Evolutionary conservation across 148 eudicot species (phyloP).

Genomic region (Fagopyrum esculentum): DNA sequence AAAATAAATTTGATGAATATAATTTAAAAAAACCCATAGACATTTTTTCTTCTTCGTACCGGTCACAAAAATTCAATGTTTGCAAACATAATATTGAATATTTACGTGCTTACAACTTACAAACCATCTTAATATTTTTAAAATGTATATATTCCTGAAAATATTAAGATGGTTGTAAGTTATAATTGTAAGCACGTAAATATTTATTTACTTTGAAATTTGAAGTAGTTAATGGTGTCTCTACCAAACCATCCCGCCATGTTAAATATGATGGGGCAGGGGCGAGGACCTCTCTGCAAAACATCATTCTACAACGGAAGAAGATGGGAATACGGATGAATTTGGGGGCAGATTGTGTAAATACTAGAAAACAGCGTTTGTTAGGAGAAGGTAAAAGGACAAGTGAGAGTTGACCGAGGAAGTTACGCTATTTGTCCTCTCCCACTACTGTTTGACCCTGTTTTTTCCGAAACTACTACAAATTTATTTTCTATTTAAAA

Average conservation of each 20-base stretch:
- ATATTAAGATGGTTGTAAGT: too few relatives aligned
- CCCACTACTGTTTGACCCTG: neutral
- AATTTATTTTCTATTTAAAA: neutral
- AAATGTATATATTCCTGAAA: too few relatives aligned
- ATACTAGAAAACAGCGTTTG: neutral
- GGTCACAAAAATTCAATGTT: too few relatives aligned
- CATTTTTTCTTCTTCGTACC: too few relatives aligned
- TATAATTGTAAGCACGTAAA: too few relatives aligned
- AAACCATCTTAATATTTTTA: too few relatives aligned
- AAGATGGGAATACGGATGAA: neutral
- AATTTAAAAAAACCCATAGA: too few relatives aligned
- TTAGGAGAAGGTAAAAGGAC: neutral
- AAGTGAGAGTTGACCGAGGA: conserved; percentile 6
- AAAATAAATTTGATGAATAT: too few relatives aligned
- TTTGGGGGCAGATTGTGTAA: neutral
- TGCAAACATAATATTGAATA: too few relatives aligned
- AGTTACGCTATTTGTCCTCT: neutral
- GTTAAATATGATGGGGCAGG: neutral
- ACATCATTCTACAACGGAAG: neutral
- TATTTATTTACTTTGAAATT: too few relatives aligned
- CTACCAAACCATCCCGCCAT: neutral
- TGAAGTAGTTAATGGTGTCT: too few relatives aligned
- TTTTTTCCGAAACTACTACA: neutral
- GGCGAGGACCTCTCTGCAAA: neutral
- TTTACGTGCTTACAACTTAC: too few relatives aligned